Evolutionary conservation across 768 basidiomycete species (phyloP).

Genomic region (Gloeopeniophorella convolvens): DNA sequence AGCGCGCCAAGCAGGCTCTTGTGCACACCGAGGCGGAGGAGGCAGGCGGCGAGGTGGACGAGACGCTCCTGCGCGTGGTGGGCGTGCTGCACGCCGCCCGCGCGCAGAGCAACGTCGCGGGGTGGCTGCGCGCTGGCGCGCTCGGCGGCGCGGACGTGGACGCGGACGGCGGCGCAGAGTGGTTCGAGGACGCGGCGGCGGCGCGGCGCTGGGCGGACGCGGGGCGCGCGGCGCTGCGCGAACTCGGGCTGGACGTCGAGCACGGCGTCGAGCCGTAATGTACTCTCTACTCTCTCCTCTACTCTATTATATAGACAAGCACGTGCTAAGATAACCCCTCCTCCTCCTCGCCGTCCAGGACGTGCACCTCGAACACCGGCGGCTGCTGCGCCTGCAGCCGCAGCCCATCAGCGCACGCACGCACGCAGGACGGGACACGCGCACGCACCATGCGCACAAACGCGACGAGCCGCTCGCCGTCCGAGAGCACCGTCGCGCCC

Average conservation of each 20-base stretch:
- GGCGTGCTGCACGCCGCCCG: slow-evolving; percentile 59
- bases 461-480: neutral
- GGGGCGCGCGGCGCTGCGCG: slow-evolving; percentile 44
- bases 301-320: too few species aligned
- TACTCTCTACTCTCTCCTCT: too few species aligned
- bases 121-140: slow-evolving; percentile 58
- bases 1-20: neutral
- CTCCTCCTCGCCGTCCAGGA: neutral
- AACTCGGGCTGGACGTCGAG: slow-evolving; percentile 40
- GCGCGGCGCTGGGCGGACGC: slow-evolving; percentile 44
- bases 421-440: neutral
- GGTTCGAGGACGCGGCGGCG: slow-evolving; percentile 46
- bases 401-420: too few species aligned
- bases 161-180: slow-evolving; percentile 25
- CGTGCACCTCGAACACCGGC: slow-evolving; percentile 5
- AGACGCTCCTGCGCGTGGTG: slow-evolving; percentile 56
- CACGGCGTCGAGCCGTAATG: slow-evolving; percentile 31
- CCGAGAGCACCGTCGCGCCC: slow-evolving; percentile 8
- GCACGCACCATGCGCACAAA: slow-evolving; percentile 7
- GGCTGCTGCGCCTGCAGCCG: too few species aligned
- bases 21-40: neutral
- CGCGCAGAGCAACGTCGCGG: slow-evolving; percentile 55
- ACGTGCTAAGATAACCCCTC: too few species aligned
- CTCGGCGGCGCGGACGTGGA: slow-evolving; percentile 28
- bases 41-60: slow-evolving; percentile 33